phyloP scores from a whole-genome alignment of 2,329 filamentous ascomycete species.

The Amphichorda felina region DNA sequence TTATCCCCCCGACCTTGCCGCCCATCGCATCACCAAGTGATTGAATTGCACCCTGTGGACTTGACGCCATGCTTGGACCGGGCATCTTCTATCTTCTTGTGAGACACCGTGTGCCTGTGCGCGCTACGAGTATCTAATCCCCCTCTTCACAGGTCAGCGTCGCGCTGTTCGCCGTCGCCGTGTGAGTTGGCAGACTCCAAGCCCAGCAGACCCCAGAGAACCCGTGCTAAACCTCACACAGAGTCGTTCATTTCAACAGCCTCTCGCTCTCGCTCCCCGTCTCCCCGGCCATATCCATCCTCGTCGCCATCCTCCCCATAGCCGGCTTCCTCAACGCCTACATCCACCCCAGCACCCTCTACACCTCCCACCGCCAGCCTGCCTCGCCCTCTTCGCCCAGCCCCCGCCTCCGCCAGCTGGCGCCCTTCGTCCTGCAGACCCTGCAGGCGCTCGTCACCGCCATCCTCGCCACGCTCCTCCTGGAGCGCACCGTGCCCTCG shows the following conservation, averaged over 20 bases:
- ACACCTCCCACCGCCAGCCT: conserved; percentile 7
- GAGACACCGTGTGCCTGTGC: not conserved
- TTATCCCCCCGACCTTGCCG: too few relatives aligned
- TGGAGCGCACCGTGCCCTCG: conserved; percentile 21
- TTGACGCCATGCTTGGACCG: not conserved
- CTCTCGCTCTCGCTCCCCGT: conserved; percentile 27
- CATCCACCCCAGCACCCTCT: conserved; percentile 19
- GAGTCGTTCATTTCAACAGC: conserved; percentile 25
- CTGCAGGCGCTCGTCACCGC: conserved; percentile 28
- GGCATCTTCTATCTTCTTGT: conserved; percentile 1
- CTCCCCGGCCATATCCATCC: conserved; percentile 19
- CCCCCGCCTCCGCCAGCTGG: conserved; percentile 9
- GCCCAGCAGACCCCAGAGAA: not conserved
- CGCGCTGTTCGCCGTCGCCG: conserved; percentile 16
- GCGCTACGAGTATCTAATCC: not conserved
- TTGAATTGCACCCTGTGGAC: too few relatives aligned
- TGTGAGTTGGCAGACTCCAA: conserved; percentile 11
- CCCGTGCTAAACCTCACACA: conserved; percentile 9
- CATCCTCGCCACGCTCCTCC: conserved; percentile 31
- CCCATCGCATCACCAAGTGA: too few relatives aligned
- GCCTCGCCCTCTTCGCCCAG: conserved; percentile 6
- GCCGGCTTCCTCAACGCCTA: conserved; percentile 22
- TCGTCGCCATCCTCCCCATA: conserved; percentile 27
- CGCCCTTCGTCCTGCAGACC: conserved; percentile 23
- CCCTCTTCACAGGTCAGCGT: conserved; percentile 11